Conservation (phyloP, 169 alveolate species). For the Cryptosporidium meleagridis region DNA sequence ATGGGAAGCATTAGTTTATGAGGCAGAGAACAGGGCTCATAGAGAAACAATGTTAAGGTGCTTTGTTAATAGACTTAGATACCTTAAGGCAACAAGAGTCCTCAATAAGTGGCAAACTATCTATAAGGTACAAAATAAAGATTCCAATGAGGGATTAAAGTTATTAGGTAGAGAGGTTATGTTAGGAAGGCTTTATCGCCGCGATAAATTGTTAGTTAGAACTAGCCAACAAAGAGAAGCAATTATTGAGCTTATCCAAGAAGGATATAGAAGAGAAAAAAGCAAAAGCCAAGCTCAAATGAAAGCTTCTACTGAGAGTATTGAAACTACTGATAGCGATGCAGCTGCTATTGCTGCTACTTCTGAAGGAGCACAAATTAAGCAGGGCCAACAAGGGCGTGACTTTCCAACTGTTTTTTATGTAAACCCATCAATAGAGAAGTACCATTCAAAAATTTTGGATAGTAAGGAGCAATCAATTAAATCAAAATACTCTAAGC, state of each 20-base stretch:
- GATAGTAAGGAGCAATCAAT: slow-evolving; percentile 29
- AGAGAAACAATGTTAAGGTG: slow-evolving; percentile 73
- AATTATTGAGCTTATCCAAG: slow-evolving; percentile 73
- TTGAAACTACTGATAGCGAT: slow-evolving; percentile 68
- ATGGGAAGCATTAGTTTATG: slow-evolving; percentile 72
- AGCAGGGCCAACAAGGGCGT: slow-evolving; percentile 76
- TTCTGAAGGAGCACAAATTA: slow-evolving; percentile 69
- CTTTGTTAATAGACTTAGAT: slow-evolving; percentile 64
- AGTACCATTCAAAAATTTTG: slow-evolving; percentile 33
- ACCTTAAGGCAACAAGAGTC: slow-evolving; percentile 66
- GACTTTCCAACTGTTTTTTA: slow-evolving; percentile 63
- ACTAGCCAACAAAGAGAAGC: slow-evolving; percentile 61
- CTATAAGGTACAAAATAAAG: slow-evolving; percentile 66
- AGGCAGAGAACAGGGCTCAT: slow-evolving; percentile 72
- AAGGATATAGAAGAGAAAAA: slow-evolving; percentile 66
- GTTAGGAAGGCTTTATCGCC: slow-evolving; percentile 71
- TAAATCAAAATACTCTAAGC: slow-evolving; percentile 53
- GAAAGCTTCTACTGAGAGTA: slow-evolving; percentile 67
- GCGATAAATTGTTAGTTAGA: slow-evolving; percentile 58
- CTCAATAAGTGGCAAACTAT: slow-evolving; percentile 65
- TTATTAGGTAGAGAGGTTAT: slow-evolving; percentile 66
- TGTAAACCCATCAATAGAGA: slow-evolving; percentile 47
- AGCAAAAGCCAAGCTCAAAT: slow-evolving; percentile 70
- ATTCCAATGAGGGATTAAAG: slow-evolving; percentile 59
- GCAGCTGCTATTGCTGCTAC: slow-evolving; percentile 71